A percentile compares a stretch with the other conserved stretches of the same genome.
These are phyloP conservation scores for Rhinocladiella mackenziei DNA, from an alignment of 2,329 filamentous ascomycete species.

Conservation along the genomic window DNA sequence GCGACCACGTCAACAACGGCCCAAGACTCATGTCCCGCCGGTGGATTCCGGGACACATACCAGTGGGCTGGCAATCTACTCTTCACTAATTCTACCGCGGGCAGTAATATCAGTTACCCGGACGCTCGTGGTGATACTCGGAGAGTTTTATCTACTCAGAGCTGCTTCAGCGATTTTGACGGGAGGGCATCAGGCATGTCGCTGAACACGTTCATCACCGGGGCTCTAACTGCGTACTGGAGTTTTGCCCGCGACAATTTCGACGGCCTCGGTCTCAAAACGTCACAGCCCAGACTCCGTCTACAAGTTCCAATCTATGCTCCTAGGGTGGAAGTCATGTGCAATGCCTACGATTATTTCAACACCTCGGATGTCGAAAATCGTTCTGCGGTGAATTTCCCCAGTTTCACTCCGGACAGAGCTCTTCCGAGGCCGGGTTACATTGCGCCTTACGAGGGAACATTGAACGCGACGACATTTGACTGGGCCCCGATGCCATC, in stretches of 20 bases:
- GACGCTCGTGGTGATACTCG: conserved; percentile 18
- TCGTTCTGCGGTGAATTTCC: conserved; percentile 15
- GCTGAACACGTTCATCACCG: conserved; percentile 16
- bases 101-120: conserved; percentile 17
- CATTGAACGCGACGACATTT: conserved; percentile 15
- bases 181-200: conserved; percentile 21
- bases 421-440: conserved; percentile 14
- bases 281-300: conserved; percentile 15
- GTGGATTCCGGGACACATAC: conserved; percentile 14
- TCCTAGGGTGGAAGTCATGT: conserved; percentile 21
- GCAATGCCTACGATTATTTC: conserved; percentile 12
- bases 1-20: conserved; percentile 4
- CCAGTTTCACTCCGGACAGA: conserved; percentile 16
- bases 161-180: conserved; percentile 15
- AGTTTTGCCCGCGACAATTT: conserved; percentile 18
- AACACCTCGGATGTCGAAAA: conserved; percentile 10
- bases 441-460: conserved; percentile 16
- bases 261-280: conserved; percentile 12
- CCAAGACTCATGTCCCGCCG: conserved; percentile 15
- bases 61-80: conserved; percentile 16
- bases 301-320: conserved; percentile 15
- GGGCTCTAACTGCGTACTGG: conserved; percentile 18
- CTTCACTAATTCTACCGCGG: conserved; percentile 16
- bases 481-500: conserved; percentile 20
- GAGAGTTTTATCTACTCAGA: conserved; percentile 17